Conservation (phyloP, 2,329 filamentous ascomycete species). For the Aureobasidium pullulans region DNA sequence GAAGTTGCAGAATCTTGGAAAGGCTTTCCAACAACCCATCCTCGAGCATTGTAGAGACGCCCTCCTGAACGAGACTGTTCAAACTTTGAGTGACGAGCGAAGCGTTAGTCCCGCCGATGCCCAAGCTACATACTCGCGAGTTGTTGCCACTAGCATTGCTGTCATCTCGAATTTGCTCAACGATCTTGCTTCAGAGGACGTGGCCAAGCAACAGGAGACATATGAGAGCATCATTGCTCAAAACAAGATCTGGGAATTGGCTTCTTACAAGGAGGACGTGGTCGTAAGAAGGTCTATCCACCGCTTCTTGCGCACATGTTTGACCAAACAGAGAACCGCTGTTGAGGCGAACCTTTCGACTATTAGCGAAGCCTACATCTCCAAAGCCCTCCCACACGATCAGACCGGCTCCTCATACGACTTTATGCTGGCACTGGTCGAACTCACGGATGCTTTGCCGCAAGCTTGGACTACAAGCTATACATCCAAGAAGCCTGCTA, state of each 20-base stretch:
- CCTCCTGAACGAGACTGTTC: constrained; percentile 65
- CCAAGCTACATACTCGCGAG: constrained; percentile 75
- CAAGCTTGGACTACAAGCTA: constrained; percentile 66
- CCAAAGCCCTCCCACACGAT: constrained; percentile 62
- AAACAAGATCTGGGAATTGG: constrained; percentile 54
- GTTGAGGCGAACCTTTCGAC: constrained; percentile 39
- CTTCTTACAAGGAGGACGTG: constrained; percentile 45
- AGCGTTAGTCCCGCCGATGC: constrained; percentile 79
- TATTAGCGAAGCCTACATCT: constrained; percentile 62
- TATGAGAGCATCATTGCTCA: constrained; percentile 62
- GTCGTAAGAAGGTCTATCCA: constrained; percentile 53
- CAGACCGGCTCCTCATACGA: constrained; percentile 70
- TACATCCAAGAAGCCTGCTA: constrained; percentile 48
- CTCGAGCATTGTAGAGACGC: constrained; percentile 76
- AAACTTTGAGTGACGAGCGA: constrained; percentile 82
- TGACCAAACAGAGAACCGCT: constrained; percentile 38
- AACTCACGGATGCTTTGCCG: constrained; percentile 58
- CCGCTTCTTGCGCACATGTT: constrained; percentile 44
- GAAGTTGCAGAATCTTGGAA: constrained; percentile 71
- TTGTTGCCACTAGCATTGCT: constrained; percentile 55
- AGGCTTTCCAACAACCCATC: constrained; percentile 71
- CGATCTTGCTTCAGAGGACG: constrained; percentile 40
- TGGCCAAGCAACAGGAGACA: constrained; percentile 51
- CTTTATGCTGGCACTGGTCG: constrained; percentile 58
- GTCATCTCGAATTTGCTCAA: constrained; percentile 48